Evolutionary conservation across 148 eudicot genomes (phyloP).

Genomic region (Rhododendron kiyosumense): DNA sequence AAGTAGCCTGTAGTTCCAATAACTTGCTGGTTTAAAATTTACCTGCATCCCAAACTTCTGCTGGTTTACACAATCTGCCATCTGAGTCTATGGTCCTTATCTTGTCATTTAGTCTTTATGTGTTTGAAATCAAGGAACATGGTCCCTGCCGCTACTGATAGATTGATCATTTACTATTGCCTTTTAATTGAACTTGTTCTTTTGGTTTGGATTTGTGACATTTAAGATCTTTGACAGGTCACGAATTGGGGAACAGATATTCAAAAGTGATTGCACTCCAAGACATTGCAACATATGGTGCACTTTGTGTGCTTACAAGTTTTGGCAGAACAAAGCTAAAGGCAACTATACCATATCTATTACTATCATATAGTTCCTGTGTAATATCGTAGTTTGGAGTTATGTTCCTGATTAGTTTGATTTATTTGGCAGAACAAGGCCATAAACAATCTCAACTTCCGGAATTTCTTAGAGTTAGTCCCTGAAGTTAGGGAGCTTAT

Average conservation of each 20-base stretch:
- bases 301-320: too few species aligned
- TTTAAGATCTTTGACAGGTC: constrained; percentile 25
- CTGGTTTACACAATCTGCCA: too few species aligned
- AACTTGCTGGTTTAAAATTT: too few species aligned
- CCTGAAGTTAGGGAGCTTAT: too few species aligned
- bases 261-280: constrained; percentile 27
- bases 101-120: not conserved
- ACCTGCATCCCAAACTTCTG: too few species aligned
- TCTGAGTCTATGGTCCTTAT: not conserved
- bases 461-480: too few species aligned
- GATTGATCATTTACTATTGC: not conserved
- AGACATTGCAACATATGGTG: too few species aligned
- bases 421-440: constrained; percentile 63
- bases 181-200: not conserved
- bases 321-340: too few species aligned
- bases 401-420: constrained; percentile 7
- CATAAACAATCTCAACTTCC: constrained; percentile 73
- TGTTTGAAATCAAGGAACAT: not conserved
- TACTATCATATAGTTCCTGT: not conserved
- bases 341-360: not conserved
- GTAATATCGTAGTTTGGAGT: not conserved
- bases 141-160: not conserved
- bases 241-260: constrained; percentile 74
- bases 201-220: not conserved
- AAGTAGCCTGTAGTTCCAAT: too few species aligned